phyloP scores from a whole-genome alignment of 352 stramenopile species.

The Discostella stelligera region DNA sequence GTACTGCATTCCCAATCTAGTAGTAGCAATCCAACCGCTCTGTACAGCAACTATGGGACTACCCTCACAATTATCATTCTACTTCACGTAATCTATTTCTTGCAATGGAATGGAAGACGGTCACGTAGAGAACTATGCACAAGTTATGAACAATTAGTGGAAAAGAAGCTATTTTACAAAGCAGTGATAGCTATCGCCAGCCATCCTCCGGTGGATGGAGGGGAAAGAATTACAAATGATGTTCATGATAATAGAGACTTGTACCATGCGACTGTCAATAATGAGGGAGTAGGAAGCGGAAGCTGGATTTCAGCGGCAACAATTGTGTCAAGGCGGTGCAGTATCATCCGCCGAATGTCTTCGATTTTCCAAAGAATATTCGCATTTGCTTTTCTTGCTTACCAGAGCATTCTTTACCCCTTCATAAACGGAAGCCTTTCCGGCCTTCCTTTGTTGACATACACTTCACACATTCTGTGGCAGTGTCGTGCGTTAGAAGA shows the following conservation, averaged over 20 bases:
- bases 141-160: constrained; percentile 52
- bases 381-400: neutral
- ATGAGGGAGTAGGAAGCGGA: neutral
- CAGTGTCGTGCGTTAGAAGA: constrained; percentile 62
- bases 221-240: constrained; percentile 20
- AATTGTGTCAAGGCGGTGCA: neutral
- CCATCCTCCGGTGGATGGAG: constrained; percentile 52
- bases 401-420: constrained; percentile 26
- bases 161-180: constrained; percentile 54
- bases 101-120: constrained; percentile 53
- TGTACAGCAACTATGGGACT: constrained; percentile 31
- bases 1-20: constrained; percentile 20
- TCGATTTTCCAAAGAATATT: neutral
- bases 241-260: neutral
- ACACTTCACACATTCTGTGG: constrained; percentile 63
- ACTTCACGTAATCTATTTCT: constrained; percentile 56
- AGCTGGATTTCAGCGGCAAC: neutral
- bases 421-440: constrained; percentile 50
- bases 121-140: constrained; percentile 44
- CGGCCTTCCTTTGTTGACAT: constrained; percentile 58
- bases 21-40: neutral
- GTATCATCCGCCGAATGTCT: neutral
- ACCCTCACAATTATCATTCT: constrained; percentile 48
- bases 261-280: neutral
- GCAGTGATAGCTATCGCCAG: constrained; percentile 44